These are phyloP conservation scores for Paxillus rubicundulus DNA, from an alignment of 768 basidiomycete species.

Conservation along the genomic window DNA sequence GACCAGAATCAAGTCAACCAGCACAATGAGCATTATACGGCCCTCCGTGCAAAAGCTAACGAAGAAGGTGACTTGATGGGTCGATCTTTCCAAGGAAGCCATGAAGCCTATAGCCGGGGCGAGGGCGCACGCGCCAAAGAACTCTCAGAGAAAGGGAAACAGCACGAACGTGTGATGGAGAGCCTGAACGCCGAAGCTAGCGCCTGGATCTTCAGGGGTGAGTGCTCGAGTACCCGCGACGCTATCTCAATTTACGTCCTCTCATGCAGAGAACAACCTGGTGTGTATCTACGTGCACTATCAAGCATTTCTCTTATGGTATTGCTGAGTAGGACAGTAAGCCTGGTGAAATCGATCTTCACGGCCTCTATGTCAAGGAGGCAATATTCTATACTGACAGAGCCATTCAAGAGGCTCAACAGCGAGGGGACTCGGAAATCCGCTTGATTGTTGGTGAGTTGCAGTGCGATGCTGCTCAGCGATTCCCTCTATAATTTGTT, in stretches of 20 bases:
- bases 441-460: constrained; percentile 81
- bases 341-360: constrained; percentile 80
- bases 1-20: constrained; percentile 64
- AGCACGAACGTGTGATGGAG: constrained; percentile 76
- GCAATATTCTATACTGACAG: constrained; percentile 72
- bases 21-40: constrained; percentile 63
- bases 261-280: constrained; percentile 67
- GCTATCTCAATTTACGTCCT: background rate
- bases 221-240: constrained; percentile 31
- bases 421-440: constrained; percentile 59
- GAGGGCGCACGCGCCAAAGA: constrained; percentile 82
- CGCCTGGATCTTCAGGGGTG: constrained; percentile 76
- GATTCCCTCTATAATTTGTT: background rate
- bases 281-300: constrained; percentile 30
- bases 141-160: constrained; percentile 76
- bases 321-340: constrained; percentile 50
- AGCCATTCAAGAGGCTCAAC: constrained; percentile 66
- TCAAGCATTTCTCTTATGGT: background rate
- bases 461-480: background rate
- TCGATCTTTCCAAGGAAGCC: constrained; percentile 64
- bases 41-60: constrained; percentile 72
- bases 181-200: constrained; percentile 76
- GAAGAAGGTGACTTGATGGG: constrained; percentile 81
- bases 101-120: constrained; percentile 67
- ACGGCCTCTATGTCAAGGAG: constrained; percentile 93